Conservation (phyloP, 1,284 basidiomycete species). For the Boletellus sp. region DNA sequence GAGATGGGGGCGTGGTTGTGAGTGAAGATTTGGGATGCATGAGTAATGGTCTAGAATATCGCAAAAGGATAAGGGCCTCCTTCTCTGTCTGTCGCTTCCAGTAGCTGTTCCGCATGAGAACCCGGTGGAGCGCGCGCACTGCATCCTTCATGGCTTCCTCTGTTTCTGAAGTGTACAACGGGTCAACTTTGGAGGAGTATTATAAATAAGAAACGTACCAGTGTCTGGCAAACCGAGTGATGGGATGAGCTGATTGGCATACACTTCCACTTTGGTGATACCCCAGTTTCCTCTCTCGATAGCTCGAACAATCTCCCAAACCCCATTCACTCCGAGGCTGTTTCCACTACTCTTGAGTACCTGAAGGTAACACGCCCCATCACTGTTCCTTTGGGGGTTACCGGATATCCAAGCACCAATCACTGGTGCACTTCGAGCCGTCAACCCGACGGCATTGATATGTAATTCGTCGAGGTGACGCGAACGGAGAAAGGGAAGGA, state of each 20-base stretch:
- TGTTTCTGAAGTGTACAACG: conserved; percentile 16
- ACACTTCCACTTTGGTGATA: conserved; percentile 48
- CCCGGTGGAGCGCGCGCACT: conserved; percentile 37
- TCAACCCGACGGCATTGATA: conserved; percentile 29
- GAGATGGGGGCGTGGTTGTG: conserved; percentile 3
- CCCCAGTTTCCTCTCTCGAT: conserved; percentile 49
- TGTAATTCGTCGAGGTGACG: conserved; percentile 29
- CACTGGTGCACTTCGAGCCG: conserved; percentile 21
- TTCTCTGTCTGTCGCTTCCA: conserved; percentile 44
- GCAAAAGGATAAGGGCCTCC: conserved; percentile 52
- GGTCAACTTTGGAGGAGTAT: neutral
- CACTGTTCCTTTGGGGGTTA: conserved; percentile 1
- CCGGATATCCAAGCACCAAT: conserved; percentile 30
- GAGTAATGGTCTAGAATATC: conserved; percentile 49
- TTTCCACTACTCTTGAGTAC: conserved; percentile 58
- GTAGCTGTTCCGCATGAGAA: conserved; percentile 47
- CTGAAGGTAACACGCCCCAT: conserved; percentile 42
- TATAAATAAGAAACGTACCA: conserved; percentile 6
- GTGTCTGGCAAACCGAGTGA: conserved; percentile 5
- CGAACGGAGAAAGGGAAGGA: conserved; percentile 29
- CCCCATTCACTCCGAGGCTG: conserved; percentile 43
- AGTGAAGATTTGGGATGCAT: conserved; percentile 29
- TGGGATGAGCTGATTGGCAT: conserved; percentile 41
- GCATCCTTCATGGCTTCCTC: conserved; percentile 35
- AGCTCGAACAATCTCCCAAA: conserved; percentile 44